Base-by-base conservation (phyloP, 2,329 filamentous ascomycete species). In the Hypocrella siamensis region DNA sequence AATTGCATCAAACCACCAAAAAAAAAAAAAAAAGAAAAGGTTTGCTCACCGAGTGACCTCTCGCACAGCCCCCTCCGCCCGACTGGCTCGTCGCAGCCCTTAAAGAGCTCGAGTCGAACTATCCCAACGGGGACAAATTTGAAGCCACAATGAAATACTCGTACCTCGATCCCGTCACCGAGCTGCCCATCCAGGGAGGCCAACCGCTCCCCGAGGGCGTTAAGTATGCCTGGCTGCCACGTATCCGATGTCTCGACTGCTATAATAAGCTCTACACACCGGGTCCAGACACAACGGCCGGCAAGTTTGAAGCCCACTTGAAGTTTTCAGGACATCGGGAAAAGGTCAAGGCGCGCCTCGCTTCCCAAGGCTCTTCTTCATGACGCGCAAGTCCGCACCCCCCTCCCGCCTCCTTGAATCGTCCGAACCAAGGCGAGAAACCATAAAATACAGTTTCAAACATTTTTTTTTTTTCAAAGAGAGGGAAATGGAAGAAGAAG, bases 211-310 rank as follows among this genome's bases (percentile, higher is more conserved):
- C 68, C 33, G 61, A 66, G 38, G 70, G 79, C 38, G 62, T 83
- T 38, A 81, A 79, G 46, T 83, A 79, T 43, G 80, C 81, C 56
- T 96, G 79, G 56, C 64, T 93, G 31, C 90, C 90, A 7, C 70
- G 90, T 31, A 94, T 98, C 40, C 70, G 83, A 36, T 98, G 90
- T 52, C 72, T 79, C 29, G 90, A 98, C 53, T 96, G 90, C 51
- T 83, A 84, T 0, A 84, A 83, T 19, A 96, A 94, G 54, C 63
- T 93, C 9, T 98, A 98, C 54, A 93, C 86, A 0, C 83, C 86
- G 0, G 82, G 85, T 0, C 84, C 86, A 0, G 83, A 79, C 17
- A 79, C 70, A 51, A 85, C 84, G 3, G 81, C 88, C 5, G 77
- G 77, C 28, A 93, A 93, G 48, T 98, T 98, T 40, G 83, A 93